Conservation (phyloP, 202 grass and related monocot species). For the Setaria viridis region DNA sequence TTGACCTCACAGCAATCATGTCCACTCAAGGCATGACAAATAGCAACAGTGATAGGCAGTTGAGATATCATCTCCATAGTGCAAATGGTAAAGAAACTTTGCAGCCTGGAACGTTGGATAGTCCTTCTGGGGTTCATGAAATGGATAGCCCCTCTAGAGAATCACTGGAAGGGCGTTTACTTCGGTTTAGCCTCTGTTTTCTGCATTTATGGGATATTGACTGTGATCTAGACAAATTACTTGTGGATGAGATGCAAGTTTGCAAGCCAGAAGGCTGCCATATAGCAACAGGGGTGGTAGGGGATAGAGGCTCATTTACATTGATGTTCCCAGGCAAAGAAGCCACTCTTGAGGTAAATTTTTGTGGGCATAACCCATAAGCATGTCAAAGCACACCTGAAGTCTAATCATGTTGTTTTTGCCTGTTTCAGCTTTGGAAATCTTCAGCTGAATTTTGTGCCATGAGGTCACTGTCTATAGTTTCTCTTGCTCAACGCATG, state of each 20-base stretch:
- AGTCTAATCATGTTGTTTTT: constrained; percentile 43
- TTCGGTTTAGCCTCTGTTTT: constrained; percentile 98
- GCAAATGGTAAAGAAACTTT: constrained; percentile 43
- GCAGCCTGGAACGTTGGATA: constrained; percentile 39
- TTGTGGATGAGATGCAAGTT: constrained; percentile 94
- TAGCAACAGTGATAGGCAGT: constrained; percentile 49
- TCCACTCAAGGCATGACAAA: constrained; percentile 54
- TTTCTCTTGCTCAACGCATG: constrained; percentile 95
- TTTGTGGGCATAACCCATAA: constrained; percentile 20
- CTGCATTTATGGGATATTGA: constrained; percentile 96
- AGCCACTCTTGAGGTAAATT: constrained; percentile 81
- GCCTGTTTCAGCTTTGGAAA: constrained; percentile 88
- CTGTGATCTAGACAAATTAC: constrained; percentile 79
- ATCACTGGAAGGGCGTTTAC: constrained; percentile 77
- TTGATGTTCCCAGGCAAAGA: constrained; percentile 90
- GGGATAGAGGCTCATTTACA: constrained; percentile 85
- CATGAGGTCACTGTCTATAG: constrained; percentile 91
- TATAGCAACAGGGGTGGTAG: constrained; percentile 80
- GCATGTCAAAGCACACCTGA: constrained; percentile 25
- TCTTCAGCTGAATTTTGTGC: constrained; percentile 93
- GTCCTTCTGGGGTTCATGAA: constrained; percentile 51
- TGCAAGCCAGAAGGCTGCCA: constrained; percentile 89
- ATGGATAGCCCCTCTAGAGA: constrained; percentile 81
- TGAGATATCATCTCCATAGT: constrained; percentile 53
- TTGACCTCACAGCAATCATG: constrained; percentile 91